phyloP scores from a whole-genome alignment of 2,329 filamentous ascomycete genomes.

The Fusarium albidum region DNA sequence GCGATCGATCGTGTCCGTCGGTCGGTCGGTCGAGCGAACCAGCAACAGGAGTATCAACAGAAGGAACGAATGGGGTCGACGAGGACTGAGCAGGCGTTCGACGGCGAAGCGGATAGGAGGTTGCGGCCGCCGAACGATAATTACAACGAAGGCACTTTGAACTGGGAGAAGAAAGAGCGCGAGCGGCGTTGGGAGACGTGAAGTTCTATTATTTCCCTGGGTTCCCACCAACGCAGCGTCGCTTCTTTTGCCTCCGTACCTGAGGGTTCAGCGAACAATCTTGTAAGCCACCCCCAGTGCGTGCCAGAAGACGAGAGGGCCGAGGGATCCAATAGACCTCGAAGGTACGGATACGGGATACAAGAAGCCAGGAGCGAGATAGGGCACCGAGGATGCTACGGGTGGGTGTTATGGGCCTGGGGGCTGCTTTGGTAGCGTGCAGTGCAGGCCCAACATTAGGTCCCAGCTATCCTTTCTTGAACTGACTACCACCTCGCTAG shows the following conservation, averaged over 20 bases:
- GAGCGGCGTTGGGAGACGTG: constrained; percentile 9
- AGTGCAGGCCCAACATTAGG: constrained; percentile 22
- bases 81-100: constrained; percentile 6
- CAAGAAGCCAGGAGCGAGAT: too few relatives aligned
- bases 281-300: constrained; percentile 29
- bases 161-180: neutral
- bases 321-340: neutral
- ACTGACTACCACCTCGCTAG: constrained; percentile 32
- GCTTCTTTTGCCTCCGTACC: constrained; percentile 16
- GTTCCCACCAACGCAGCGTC: constrained; percentile 26
- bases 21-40: too few relatives aligned
- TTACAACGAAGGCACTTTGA: too few relatives aligned
- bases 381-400: too few relatives aligned
- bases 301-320: constrained; percentile 9
- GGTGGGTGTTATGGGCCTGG: too few relatives aligned
- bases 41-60: too few relatives aligned
- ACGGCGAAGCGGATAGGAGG: neutral
- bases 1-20: constrained; percentile 9
- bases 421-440: neutral
- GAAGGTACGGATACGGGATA: too few relatives aligned
- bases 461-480: constrained; percentile 30
- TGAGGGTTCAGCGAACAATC: constrained; percentile 36
- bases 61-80: constrained; percentile 1
- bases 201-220: constrained; percentile 30
- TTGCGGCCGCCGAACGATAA: neutral